Evolutionary conservation across 306 rosid species (phyloP).

Genomic region (Dalbergia oliveri): DNA sequence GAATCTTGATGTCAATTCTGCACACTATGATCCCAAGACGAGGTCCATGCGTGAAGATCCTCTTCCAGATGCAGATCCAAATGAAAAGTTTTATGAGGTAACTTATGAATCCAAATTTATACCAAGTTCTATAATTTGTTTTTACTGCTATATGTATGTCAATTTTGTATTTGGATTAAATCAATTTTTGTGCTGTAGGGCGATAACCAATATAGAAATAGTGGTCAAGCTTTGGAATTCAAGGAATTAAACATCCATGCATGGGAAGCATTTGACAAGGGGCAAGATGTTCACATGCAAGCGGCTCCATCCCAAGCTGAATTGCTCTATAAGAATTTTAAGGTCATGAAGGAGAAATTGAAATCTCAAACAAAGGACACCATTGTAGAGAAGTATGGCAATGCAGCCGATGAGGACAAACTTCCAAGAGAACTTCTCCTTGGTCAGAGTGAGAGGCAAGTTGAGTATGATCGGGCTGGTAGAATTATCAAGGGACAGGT

Average conservation of each 20-base stretch:
- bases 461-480: conserved; percentile 70
- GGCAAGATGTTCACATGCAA: conserved; percentile 70
- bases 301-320: conserved; percentile 80
- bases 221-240: conserved; percentile 72
- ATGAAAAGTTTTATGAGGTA: conserved; percentile 64
- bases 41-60: conserved; percentile 73
- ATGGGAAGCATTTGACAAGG: conserved; percentile 70
- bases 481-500: conserved; percentile 65
- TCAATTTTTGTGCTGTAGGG: conserved; percentile 45
- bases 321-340: conserved; percentile 63
- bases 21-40: conserved; percentile 69
- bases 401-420: conserved; percentile 56
- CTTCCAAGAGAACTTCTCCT: conserved; percentile 65
- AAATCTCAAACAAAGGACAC: conserved; percentile 65
- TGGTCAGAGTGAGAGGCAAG: conserved; percentile 64
- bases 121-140: neutral
- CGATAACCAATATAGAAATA: conserved; percentile 56
- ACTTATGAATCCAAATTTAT: conserved; percentile 19
- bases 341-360: conserved; percentile 58
- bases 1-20: conserved; percentile 68
- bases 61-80: conserved; percentile 74
- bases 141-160: neutral
- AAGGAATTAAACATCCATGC: conserved; percentile 68
- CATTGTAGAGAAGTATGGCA: conserved; percentile 68
- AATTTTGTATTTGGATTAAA: neutral